phyloP scores from a whole-genome alignment of 73 alveolate species.

The Paramecium tetraurelia region DNA sequence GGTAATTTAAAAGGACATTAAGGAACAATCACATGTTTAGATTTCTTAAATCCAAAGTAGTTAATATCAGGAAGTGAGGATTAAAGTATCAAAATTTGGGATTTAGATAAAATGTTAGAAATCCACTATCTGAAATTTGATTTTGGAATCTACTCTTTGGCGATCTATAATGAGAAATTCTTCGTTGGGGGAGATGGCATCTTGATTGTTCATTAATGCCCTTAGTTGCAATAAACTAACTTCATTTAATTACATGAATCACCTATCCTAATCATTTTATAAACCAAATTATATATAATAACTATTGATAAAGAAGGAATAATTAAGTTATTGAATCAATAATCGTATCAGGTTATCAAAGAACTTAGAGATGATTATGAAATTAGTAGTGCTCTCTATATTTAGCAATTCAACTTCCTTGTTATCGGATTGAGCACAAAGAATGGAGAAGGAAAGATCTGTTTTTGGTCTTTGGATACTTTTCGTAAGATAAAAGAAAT shows the following conservation, averaged over 20 bases:
- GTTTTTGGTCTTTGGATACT: slow-evolving; percentile 36
- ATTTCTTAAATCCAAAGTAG: slow-evolving; percentile 6
- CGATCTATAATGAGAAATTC: neutral
- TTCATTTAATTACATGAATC: neutral
- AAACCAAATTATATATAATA: neutral
- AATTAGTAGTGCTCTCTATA: slow-evolving; percentile 25
- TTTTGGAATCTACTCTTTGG: neutral
- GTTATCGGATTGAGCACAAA: neutral
- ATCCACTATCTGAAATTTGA: neutral
- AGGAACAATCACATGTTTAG: neutral
- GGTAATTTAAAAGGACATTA: slow-evolving; percentile 33
- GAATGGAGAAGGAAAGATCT: slow-evolving; percentile 13
- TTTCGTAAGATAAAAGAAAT: neutral
- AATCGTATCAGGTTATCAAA: neutral
- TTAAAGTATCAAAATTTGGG: slow-evolving; percentile 28
- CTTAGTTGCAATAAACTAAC: neutral
- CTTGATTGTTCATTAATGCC: neutral
- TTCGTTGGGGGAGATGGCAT: neutral
- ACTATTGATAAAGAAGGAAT: neutral
- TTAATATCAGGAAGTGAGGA: slow-evolving; percentile 15
- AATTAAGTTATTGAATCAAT: neutral
- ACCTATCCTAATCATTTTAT: neutral
- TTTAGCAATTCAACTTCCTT: neutral
- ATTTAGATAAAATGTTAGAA: neutral
- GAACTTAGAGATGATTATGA: slow-evolving; percentile 18